phyloP scores from a whole-genome alignment of 2,329 filamentous ascomycete species.

The Fonsecaea pugnacius region DNA sequence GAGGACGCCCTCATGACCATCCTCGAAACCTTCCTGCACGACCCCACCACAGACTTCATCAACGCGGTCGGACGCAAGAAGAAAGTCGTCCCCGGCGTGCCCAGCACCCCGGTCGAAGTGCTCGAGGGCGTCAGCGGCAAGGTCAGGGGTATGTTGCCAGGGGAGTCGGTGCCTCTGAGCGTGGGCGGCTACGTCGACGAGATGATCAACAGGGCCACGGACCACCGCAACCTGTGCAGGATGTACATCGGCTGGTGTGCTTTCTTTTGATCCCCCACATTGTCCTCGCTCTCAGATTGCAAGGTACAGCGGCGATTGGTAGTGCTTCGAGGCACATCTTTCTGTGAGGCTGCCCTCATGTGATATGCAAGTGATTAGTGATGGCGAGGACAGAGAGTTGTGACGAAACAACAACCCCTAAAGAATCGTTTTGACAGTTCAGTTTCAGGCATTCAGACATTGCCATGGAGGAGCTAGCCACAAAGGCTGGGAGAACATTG shows the following conservation, averaged over 20 bases:
- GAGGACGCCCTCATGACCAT: conserved; percentile 98
- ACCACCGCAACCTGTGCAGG: conserved; percentile 75
- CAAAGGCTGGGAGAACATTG: no score
- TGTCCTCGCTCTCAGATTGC: not conserved
- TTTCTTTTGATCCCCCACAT: conserved; percentile 57
- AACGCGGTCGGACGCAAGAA: conserved; percentile 63
- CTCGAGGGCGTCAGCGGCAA: conserved; percentile 88
- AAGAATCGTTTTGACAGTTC: no score
- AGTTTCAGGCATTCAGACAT: no score
- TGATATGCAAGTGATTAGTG: no score
- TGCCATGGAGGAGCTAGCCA: no score
- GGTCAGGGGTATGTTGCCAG: conserved; percentile 78
- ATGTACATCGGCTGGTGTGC: conserved; percentile 98
- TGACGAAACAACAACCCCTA: not conserved
- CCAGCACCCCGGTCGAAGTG: conserved; percentile 75
- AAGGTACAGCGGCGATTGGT: not conserved
- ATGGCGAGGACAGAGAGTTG: not conserved
- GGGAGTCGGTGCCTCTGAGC: conserved; percentile 88
- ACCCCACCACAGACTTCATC: conserved; percentile 92
- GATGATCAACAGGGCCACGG: conserved; percentile 82
- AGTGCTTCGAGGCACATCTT: not conserved
- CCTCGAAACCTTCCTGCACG: conserved; percentile 93
- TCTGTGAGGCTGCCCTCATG: not conserved
- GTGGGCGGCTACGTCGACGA: conserved; percentile 98
- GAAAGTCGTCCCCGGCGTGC: conserved; percentile 58